phyloP scores from a whole-genome alignment of 2,329 filamentous ascomycete genomes.

The Lachnellula subtilissima region DNA sequence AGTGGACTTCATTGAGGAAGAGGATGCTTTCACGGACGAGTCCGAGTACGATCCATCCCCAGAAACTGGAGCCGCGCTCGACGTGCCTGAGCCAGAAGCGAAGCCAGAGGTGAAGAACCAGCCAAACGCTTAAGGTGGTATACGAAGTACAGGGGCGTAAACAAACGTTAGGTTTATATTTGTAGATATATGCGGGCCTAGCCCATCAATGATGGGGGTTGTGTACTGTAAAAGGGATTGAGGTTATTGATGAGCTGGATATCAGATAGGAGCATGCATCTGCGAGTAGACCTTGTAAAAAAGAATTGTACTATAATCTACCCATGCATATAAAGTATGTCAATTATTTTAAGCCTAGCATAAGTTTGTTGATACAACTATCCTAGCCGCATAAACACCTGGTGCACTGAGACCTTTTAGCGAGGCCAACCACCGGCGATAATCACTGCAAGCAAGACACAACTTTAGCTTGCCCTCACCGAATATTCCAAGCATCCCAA shows the following conservation, averaged over 20 bases:
- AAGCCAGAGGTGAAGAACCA: slow-evolving; percentile 9
- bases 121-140: not conserved
- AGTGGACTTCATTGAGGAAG: slow-evolving; percentile 20
- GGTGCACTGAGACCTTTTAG: slow-evolving; percentile 18
- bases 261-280: not conserved
- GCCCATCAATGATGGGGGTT: not conserved
- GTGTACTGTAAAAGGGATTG: not conserved
- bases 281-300: not conserved
- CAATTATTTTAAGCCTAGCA: no score
- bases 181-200: slow-evolving; percentile 1
- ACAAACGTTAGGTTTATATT: not conserved
- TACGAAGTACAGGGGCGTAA: not conserved
- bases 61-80: not conserved
- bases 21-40: slow-evolving; percentile 30
- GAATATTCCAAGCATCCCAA: slow-evolving; percentile 13
- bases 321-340: not conserved
- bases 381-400: slow-evolving; percentile 16
- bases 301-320: not conserved
- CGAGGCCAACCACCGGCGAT: slow-evolving; percentile 26
- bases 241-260: not conserved
- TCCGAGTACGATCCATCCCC: slow-evolving; percentile 18
- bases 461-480: slow-evolving; percentile 20
- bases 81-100: slow-evolving; percentile 1
- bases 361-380: no score
- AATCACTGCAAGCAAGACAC: slow-evolving; percentile 10